phyloP scores from a whole-genome alignment of 1,139 yeast species.

The Protomyces lactucae-debilis region DNA sequence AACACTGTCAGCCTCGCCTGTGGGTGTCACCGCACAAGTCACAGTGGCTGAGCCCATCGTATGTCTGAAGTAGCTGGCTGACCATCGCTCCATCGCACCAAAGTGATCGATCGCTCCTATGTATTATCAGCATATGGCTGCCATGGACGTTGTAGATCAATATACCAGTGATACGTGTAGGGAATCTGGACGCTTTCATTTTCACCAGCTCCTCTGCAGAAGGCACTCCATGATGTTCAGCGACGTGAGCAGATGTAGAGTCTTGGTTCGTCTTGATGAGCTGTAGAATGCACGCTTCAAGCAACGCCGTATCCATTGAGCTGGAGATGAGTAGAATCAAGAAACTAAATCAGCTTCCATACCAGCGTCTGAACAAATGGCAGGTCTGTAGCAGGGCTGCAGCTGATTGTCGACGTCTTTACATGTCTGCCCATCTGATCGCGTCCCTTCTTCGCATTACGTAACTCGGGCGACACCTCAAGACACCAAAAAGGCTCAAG shows the following conservation, averaged over 20 bases:
- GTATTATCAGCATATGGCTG: neutral
- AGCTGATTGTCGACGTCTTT: too few species aligned
- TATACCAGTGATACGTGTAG: neutral
- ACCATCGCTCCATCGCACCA: constrained; percentile 25
- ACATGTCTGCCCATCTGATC: too few species aligned
- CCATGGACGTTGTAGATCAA: neutral
- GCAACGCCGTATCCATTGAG: neutral
- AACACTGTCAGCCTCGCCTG: constrained; percentile 43
- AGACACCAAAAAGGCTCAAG: too few species aligned
- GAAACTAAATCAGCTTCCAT: too few species aligned
- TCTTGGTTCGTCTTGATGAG: neutral
- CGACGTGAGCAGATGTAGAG: neutral
- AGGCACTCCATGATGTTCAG: neutral
- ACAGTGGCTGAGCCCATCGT: constrained; percentile 32
- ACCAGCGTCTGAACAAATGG: too few species aligned
- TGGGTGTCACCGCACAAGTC: constrained; percentile 41
- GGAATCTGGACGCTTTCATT: neutral
- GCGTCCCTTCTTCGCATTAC: too few species aligned
- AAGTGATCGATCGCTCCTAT: constrained; percentile 10
- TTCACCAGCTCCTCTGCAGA: neutral
- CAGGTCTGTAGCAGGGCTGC: too few species aligned
- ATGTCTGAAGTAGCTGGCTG: constrained; percentile 30
- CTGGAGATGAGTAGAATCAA: neutral
- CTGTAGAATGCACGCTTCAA: constrained; percentile 1
- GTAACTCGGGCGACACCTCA: too few species aligned